Conservation (phyloP, 1,284 basidiomycete genomes). For the Rhodotorula sp. region DNA sequence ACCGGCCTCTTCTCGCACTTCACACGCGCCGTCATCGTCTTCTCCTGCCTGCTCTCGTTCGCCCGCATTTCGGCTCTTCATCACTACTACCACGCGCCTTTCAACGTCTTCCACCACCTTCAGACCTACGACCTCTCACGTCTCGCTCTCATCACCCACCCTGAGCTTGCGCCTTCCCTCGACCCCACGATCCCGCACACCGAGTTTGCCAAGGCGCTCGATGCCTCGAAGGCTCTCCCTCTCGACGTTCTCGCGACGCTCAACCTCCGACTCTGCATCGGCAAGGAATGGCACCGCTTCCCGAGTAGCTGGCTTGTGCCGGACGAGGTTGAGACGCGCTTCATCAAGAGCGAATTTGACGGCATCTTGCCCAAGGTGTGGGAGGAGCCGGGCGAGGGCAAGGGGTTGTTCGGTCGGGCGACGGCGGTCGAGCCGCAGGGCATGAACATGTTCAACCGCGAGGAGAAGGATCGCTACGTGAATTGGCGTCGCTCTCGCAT, state of each 20-base stretch:
- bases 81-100: conserved; percentile 87
- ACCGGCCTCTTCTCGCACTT: conserved; percentile 71
- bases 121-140: conserved; percentile 76
- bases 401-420: conserved; percentile 61
- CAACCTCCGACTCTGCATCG: conserved; percentile 77
- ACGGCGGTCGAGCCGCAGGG: conserved; percentile 64
- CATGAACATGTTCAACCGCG: conserved; percentile 84
- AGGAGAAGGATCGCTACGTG: conserved; percentile 77
- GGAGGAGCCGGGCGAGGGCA: conserved; percentile 49
- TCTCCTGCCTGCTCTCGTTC: conserved; percentile 67
- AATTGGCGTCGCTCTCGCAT: conserved; percentile 47
- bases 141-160: conserved; percentile 65
- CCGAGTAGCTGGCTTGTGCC: conserved; percentile 87
- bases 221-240: conserved; percentile 62
- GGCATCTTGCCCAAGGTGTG: conserved; percentile 88
- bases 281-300: conserved; percentile 96
- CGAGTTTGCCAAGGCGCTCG: conserved; percentile 35
- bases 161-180: conserved; percentile 35
- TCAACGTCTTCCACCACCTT: conserved; percentile 69
- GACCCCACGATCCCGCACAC: conserved; percentile 29
- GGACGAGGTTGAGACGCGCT: conserved; percentile 73
- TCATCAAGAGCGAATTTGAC: conserved; percentile 83
- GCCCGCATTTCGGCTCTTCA: conserved; percentile 76
- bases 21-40: conserved; percentile 66
- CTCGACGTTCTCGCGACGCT: conserved; percentile 67